Base-by-base conservation (phyloP, 495 filamentous ascomycete species). In the Geopyxis carbonaria region DNA sequence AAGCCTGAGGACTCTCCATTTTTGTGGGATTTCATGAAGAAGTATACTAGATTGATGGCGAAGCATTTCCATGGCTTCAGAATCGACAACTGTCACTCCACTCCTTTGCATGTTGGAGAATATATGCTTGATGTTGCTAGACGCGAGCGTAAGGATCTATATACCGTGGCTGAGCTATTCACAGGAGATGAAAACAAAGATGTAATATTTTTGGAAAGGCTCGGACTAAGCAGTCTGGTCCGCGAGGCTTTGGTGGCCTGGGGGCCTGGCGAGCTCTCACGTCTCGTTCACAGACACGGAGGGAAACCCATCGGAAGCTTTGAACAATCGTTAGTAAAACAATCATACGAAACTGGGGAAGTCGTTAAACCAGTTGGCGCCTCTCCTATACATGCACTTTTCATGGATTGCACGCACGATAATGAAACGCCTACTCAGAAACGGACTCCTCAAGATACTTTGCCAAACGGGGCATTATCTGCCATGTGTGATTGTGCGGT, bases 391-490 rank as follows among this genome's bases (percentile, higher is more conserved):
- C 85, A 93, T 34, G 91, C 89, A 2, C 64, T 99, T 1, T 95
- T 99, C 59, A 93, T 93, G 83, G 91, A 99, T 53, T 99, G 91
- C 57, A 99, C 91, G 1, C 91, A 99, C 57, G 91, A 99, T 60
- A 99, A 99, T 52, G 89, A 95, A 59, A 73, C 81, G 5, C 91
- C 91, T 5, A 80, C 87, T 1, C 89, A 99, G 59, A 94, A 95
- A 60, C 72, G 91, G 16, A 87, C 93, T 56, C 87, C 82, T 16
- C 70, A 82, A 37, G 91, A 99, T 55, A 95, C 91, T 0, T 65
- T 99, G 11, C 82, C 91, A n/a, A 95, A 89, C 51, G 83, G 86
- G 27, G 91, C 91, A 13, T 66, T 99, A 8, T 86, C 95, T 15
- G 74, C 72, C 38, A 93, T 99, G 84, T 99, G 91, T 58, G 74